Evolutionary conservation across 2,329 filamentous ascomycete genomes (phyloP), one percentile per base, ranked within the genome.

Genomic region (Fusarium mangiferae): DNA sequence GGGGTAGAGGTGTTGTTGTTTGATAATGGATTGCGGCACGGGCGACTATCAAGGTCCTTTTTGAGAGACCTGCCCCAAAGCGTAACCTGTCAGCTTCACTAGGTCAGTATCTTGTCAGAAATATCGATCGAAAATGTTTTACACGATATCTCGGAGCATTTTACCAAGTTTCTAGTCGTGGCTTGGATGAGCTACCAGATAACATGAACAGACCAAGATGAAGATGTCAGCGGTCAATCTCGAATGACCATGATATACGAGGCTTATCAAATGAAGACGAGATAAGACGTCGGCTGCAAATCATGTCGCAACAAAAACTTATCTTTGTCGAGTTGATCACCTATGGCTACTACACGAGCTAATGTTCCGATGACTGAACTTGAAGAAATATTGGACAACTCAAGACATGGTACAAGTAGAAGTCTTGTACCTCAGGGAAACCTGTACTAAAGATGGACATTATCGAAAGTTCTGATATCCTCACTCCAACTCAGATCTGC

Each of bases 21-120:
- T 45, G 64, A 30, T 55, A 46, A 49, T 61, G 33, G 24, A 45
- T 30, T 68, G 48, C 56, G 66, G 64, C 56, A 33, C 44, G 8
- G 64, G 20, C 5, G 15, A 20, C 30, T 56, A 65, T 65, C 60
- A 65, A 36, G 49, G 60, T 49, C 30, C 7, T 45, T 26, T 20
- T 42, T 45, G 35, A 28, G 14, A 28, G 51, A 51, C 64, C 64
- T 63, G 60, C 30, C 42, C 26, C n/a, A 68, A 55, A 24, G 30
- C 17, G 36, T 49, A 20, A 36, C 17, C 26, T 44, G 42, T 68
- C 28, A 67, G 26, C 45, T 36, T 36, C 8, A 24, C 13, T 49
- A 7, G 10, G 5, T 11, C 22, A 15, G 30, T 17, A 15, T n/a
- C 26, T 46, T 28, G 20, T 12, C 2, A 20, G 18, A 39, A 54